Conservation (phyloP, 1,284 basidiomycete genomes). For the Ganoderma lingzhi region DNA sequence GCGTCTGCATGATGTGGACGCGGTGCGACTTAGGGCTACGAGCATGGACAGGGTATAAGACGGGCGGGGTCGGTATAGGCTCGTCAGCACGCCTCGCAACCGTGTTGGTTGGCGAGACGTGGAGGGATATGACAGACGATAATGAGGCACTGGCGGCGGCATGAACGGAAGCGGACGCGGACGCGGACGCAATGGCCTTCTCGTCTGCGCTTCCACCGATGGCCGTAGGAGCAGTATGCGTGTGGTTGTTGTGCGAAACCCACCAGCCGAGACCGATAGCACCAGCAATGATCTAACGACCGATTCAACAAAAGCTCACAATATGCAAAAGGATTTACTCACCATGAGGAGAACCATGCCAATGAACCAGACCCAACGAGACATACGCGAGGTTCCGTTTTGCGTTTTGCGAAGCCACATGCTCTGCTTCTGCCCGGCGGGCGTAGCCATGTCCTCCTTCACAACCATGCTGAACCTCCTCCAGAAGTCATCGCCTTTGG, state of each 20-base stretch:
- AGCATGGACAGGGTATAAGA: slow-evolving; percentile 25
- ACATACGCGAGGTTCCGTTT: slow-evolving; percentile 56
- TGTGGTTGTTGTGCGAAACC: slow-evolving; percentile 55
- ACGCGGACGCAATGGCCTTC: slow-evolving; percentile 34
- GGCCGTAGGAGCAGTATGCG: slow-evolving; percentile 61
- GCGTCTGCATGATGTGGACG: slow-evolving; percentile 26
- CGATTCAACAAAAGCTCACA: not conserved
- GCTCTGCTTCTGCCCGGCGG: slow-evolving; percentile 56
- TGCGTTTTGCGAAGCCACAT: slow-evolving; percentile 74
- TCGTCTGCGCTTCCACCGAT: slow-evolving; percentile 75
- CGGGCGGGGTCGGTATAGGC: slow-evolving; percentile 33
- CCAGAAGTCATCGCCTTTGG: slow-evolving; percentile 85
- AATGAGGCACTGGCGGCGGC: slow-evolving; percentile 24
- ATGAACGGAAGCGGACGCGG: slow-evolving; percentile 31
- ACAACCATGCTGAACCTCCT: slow-evolving; percentile 84
- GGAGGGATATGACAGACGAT: slow-evolving; percentile 31
- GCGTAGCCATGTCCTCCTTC: slow-evolving; percentile 63
- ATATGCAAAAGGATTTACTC: slow-evolving; percentile 34
- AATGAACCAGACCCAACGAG: slow-evolving; percentile 74
- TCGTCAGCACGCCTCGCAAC: slow-evolving; percentile 44
- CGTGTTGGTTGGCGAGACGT: slow-evolving; percentile 58
- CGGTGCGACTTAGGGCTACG: slow-evolving; percentile 27
- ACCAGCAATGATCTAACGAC: slow-evolving; percentile 53
- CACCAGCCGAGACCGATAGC: slow-evolving; percentile 69
- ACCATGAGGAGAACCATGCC: slow-evolving; percentile 67